These are phyloP conservation scores for Dillenia suffruticosa DNA, from an alignment of 164 flowering plant genomes.

Conservation along the genomic window DNA sequence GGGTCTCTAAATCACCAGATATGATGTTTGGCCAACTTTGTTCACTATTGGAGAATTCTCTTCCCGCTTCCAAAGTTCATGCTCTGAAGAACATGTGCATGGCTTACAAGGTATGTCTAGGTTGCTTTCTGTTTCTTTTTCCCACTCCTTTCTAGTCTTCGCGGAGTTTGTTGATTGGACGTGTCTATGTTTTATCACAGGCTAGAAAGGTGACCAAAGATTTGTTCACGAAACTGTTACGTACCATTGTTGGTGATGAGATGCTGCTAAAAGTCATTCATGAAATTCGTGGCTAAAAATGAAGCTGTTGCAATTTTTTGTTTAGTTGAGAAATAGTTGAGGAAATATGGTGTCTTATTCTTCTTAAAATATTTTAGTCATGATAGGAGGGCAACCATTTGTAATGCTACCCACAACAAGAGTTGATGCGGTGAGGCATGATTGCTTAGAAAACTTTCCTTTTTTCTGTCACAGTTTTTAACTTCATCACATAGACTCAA, in stretches of 20 bases:
- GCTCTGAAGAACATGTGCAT: slow-evolving; percentile 13
- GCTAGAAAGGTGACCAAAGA: slow-evolving; percentile 39
- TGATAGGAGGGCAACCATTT: neutral
- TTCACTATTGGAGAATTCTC: slow-evolving; percentile 10
- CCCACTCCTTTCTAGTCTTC: neutral
- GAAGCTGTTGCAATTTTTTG: slow-evolving; percentile 12
- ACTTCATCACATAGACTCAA: no score
- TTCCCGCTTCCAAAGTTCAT: slow-evolving; percentile 13
- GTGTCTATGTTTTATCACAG: slow-evolving; percentile 17
- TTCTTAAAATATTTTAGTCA: neutral
- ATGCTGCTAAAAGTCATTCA: slow-evolving; percentile 25
- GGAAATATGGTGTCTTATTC: neutral
- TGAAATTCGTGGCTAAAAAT: slow-evolving; percentile 25
- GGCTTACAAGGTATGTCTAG: slow-evolving; percentile 28
- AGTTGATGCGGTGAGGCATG: no score
- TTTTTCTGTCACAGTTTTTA: no score
- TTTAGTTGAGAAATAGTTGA: neutral
- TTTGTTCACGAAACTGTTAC: slow-evolving; percentile 26
- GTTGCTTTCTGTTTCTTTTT: neutral
- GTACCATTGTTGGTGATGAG: slow-evolving; percentile 40
- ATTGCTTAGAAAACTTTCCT: no score
- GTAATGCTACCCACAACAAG: neutral
- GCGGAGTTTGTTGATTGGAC: neutral
- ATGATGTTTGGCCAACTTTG: slow-evolving; percentile 8
- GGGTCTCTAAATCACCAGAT: neutral